Evolutionary conservation across 2,329 filamentous ascomycete species (phyloP), one percentile per base, ranked within the genome.

Genomic region (Ophioceras dolichostomum): DNA sequence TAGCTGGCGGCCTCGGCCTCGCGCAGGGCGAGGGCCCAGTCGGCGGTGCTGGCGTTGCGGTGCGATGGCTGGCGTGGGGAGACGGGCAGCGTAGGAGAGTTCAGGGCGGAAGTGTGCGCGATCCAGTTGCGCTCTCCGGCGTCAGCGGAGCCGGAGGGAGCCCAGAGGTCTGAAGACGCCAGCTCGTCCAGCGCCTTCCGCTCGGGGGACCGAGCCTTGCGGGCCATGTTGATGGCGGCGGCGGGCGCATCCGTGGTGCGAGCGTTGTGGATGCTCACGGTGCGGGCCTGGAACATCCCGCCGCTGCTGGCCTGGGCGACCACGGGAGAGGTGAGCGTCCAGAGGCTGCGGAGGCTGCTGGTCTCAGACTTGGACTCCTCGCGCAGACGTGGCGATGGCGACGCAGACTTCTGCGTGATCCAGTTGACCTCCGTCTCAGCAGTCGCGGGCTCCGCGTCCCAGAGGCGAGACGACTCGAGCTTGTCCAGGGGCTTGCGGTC

Each of bases 11-110:
- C 9, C 14, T 24, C 20, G 19, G 60, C 57, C 37, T 56, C 40
- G 4, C 50, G 43, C 1, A 67, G 54, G 8, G 64, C 64, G 26
- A 51, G 49, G 9, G 51, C 50, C 57, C 58, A 60, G 10, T 58
- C 52, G 26, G 48, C 49, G 18, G 48, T 45, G 8, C 47, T 47
- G 39, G 39, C 49, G 40, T 27, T 16, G 8, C 10, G 14, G 29
- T 5, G 5, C 13, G 29, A 10, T 14, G 14, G n/a, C n/a, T n/a
- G 5, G 14, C 29, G 28, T 10, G 18, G 14, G 18, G 29, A 19
- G 36, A 17, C 6, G 35, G 30, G 20, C 39, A 31, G 13, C 26
- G 9, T 4, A 44, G 38, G 7, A 13, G 32, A 35, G 32, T 10
- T 19, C 29, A 21, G 27, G 37, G 16, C 22, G 17, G 37, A 30